Evolutionary conservation across 345 rosid species (phyloP), one percentile per base, ranked within the genome.

Genomic region (Fremontodendron californicum): DNA sequence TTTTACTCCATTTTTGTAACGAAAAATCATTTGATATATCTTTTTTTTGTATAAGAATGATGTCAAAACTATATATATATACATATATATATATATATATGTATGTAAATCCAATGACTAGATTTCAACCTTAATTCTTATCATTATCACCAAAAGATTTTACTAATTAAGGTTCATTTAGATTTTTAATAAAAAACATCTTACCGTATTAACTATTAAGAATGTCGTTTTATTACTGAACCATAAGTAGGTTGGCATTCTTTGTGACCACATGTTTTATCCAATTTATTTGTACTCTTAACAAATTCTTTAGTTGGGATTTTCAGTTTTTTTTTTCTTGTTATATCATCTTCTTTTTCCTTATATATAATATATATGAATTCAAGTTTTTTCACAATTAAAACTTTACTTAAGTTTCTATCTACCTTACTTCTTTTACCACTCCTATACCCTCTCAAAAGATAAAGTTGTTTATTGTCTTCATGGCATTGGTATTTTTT

Each of bases 401-500:
- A 49, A 49, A 51, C 9, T 21, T 18, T 18, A 18, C 15, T 49
- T 49, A 19, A 51, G 21, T 18, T 19, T 19, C 57, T 18, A 51
- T 51, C 46, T 43, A 9, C 13, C 46, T 43, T 43, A 10, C 46
- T 43, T 33, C 0, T 63, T 64, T 64, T 58, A 58, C 35, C 62
- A 23, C 3, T 23, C 39, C 39, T 35, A 12, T n/a, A 11, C 31
- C 10, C 5, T 40, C n/a, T 23, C 9, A 29, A 25, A 13, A 6
- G 5, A 42, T 45, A 12, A 12, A 67, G 2, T 67, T 23, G 33
- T 67, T 60, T 12, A 5, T 27, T 13, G 31, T 66, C 51, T 42
- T 67, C 54, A 68, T 43, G 72, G 72, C 72, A 68, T 6, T 68
- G 72, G 72, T 68, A 68, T 25, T 25, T 23, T 55, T 48, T 46